Base-by-base conservation (phyloP, 192 early-diverging fungal genomes). In the Umbelopsis sp. region DNA sequence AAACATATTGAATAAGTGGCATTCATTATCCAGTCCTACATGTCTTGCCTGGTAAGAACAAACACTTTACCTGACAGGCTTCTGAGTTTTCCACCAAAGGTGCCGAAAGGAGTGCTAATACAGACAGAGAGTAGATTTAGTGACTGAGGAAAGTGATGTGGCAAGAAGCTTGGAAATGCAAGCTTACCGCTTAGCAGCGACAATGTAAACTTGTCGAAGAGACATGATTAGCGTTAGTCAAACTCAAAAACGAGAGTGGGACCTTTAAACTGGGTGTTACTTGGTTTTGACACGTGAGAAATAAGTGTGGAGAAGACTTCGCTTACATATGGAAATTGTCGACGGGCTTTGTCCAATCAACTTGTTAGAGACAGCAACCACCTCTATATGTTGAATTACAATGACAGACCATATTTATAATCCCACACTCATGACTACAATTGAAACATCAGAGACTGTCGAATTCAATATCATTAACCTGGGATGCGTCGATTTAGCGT, bases 71-170 rank as follows among this genome's bases (percentile, higher is more conserved):
- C 91, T 11, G 91, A 91, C 32, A 95, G 81, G 67, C 91, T 85
- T 76, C 92, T 94, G 77, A 98, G 88, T 83, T 97, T 96, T 50
- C 97, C 97, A 73, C 94, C 94, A 82, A 98, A 98, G 53, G 94
- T 90, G 32, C 96, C 96, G 66, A 97, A 95, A 43, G 97, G 92
- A 21, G 91, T 82, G 69, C 83, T 84, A 31, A 41, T 5, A 32
- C 21, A 59, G 26, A 38, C 36, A 50, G 76, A 66, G 43, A 32
- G 34, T 44, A 24, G 67, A 47, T n/a, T n/a, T n/a, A 68, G n/a
- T 22, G 25, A 56, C 43, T 50, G 26, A 24, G 38, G 65, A 16
- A 47, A 45, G 32, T 31, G 1, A 16, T 7, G 31, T 11, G 10
- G 31, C 52, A 54, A 22, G 17, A 12, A 36, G 26, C 8, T 22